These are phyloP conservation scores for Afroboletus lepidellus DNA, from an alignment of 1,284 basidiomycete genomes.

Conservation along the genomic window DNA sequence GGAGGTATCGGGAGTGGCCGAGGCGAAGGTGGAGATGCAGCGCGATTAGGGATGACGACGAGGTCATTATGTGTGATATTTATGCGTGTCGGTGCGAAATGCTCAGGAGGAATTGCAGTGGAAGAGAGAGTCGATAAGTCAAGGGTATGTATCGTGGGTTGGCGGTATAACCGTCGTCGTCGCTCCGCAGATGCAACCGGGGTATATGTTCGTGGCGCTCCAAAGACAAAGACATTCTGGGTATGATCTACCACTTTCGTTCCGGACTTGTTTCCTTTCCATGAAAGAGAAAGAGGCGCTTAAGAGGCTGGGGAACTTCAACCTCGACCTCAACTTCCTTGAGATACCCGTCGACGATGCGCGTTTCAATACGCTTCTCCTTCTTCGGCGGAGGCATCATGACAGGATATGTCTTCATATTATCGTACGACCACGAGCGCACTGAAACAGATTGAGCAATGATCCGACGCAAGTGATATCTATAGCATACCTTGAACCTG, in stretches of 20 bases:
- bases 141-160: conserved; percentile 37
- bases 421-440: conserved; percentile 71
- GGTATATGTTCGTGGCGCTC: conserved; percentile 28
- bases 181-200: conserved; percentile 26
- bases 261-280: conserved; percentile 31
- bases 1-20: conserved; percentile 18
- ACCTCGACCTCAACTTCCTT: conserved; percentile 50
- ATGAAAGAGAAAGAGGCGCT: conserved; percentile 52
- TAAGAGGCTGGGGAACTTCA: conserved; percentile 45
- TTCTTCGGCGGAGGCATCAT: conserved; percentile 56
- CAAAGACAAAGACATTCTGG: conserved; percentile 11
- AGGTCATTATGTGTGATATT: conserved; percentile 29
- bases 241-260: conserved; percentile 29
- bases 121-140: conserved; percentile 29
- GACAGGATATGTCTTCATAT: conserved; percentile 60
- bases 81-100: conserved; percentile 24
- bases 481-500: conserved; percentile 33
- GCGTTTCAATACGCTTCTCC: conserved; percentile 48
- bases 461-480: neutral
- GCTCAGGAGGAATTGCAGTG: conserved; percentile 25
- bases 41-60: conserved; percentile 34
- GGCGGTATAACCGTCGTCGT: conserved; percentile 34
- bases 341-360: conserved; percentile 52
- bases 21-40: conserved; percentile 20
- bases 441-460: conserved; percentile 28